Evolutionary conservation across 1,139 yeast species (phyloP).

Genomic region (Blastobotrys serpentis): DNA sequence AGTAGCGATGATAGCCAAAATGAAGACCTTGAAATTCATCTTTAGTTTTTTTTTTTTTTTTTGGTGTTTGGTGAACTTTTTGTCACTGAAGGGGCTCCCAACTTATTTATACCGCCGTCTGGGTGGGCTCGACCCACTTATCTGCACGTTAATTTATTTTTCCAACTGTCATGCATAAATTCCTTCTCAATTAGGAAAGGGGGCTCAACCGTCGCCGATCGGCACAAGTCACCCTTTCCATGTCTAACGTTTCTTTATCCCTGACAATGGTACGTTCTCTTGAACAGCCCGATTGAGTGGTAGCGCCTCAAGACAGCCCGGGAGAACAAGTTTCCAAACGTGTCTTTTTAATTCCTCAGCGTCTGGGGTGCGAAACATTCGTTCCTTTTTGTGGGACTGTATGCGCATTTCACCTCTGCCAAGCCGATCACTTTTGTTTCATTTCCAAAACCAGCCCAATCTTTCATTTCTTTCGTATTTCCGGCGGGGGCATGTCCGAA

Average conservation of each 20-base stretch:
- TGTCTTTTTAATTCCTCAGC: too few relatives aligned
- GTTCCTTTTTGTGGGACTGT: too few relatives aligned
- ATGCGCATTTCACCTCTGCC: background rate
- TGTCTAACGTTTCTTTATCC: too few relatives aligned
- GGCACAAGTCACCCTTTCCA: too few relatives aligned
- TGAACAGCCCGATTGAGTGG: too few relatives aligned
- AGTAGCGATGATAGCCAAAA: conserved; percentile 3
- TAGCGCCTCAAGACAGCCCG: too few relatives aligned
- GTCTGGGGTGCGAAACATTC: too few relatives aligned
- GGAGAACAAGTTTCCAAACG: too few relatives aligned
- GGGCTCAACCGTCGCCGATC: background rate
- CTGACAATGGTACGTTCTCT: too few relatives aligned
- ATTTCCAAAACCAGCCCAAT: background rate
- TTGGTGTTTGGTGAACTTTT: background rate
- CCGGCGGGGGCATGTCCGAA: background rate
- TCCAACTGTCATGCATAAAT: background rate
- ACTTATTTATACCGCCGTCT: too few relatives aligned
- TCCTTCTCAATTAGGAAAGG: background rate
- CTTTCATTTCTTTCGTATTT: background rate
- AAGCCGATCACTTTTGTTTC: background rate
- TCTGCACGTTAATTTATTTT: background rate
- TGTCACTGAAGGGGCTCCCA: too few relatives aligned
- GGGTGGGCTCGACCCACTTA: too few relatives aligned
- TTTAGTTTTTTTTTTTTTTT: background rate
- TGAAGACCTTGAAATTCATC: conserved; percentile 1